These are phyloP conservation scores for Coniochaeta ligniaria DNA, from an alignment of 2,329 filamentous ascomycete genomes.

Conservation along the genomic window DNA sequence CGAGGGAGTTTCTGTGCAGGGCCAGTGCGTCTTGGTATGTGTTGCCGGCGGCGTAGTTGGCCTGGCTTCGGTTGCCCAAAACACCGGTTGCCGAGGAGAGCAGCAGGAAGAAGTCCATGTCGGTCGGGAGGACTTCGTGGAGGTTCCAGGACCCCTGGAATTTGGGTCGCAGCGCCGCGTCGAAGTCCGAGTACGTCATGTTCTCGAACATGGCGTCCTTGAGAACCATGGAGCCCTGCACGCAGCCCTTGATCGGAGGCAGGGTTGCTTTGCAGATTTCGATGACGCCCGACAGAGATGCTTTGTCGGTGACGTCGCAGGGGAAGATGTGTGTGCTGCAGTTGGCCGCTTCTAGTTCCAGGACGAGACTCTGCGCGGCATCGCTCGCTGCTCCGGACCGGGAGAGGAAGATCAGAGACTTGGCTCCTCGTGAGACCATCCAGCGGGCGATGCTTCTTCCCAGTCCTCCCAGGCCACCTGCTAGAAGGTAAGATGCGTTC, in stretches of 20 bases:
- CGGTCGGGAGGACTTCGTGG: conserved; percentile 24
- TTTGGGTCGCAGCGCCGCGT: conserved; percentile 37
- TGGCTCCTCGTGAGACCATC: conserved; percentile 28
- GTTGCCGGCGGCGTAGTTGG: conserved; percentile 52
- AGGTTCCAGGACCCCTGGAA: conserved; percentile 42
- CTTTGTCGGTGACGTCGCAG: neutral
- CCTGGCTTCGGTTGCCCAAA: conserved; percentile 50
- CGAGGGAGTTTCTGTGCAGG: neutral
- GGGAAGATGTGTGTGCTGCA: neutral
- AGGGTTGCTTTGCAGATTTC: neutral
- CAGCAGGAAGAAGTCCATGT: conserved; percentile 38
- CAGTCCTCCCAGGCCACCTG: conserved; percentile 33
- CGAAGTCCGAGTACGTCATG: conserved; percentile 40
- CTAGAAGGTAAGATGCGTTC: conserved; percentile 12
- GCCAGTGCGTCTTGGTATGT: conserved; percentile 42
- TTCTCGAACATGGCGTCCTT: conserved; percentile 32
- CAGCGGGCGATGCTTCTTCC: conserved; percentile 27
- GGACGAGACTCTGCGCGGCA: neutral
- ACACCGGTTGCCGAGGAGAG: conserved; percentile 47
- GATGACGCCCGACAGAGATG: neutral
- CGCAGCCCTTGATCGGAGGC: neutral
- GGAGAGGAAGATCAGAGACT: conserved; percentile 27
- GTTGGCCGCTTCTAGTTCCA: neutral
- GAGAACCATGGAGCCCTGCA: conserved; percentile 25
- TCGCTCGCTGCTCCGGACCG: neutral